phyloP scores from a whole-genome alignment of 228 moss, liverwort and hornwort genomes.

The Sphagnum fallax region DNA sequence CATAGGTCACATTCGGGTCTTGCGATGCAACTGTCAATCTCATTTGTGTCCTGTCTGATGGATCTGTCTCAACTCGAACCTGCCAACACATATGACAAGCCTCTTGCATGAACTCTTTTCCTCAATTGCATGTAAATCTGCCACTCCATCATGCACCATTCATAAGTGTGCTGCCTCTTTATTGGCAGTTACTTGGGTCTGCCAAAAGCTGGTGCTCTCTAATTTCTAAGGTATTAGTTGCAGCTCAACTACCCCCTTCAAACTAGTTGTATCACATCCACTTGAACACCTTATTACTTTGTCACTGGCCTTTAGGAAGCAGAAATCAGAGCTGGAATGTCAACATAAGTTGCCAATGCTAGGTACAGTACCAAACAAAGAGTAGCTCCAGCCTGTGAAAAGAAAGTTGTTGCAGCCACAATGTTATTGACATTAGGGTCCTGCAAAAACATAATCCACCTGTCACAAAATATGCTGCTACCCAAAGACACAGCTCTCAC shows the following conservation, averaged over 20 bases:
- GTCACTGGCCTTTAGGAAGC: no score
- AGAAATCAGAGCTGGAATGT: no score
- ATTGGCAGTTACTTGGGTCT: no score
- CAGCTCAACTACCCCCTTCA: no score
- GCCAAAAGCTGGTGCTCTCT: no score
- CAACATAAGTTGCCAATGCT: no score
- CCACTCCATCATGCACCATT: no score
- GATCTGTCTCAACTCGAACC: conserved; percentile 94
- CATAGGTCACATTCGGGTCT: conserved; percentile 75
- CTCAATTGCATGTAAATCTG: not conserved
- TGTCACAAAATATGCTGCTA: not conserved
- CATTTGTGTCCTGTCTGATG: conserved; percentile 90
- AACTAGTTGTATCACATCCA: no score
- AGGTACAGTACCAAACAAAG: conserved; percentile 62
- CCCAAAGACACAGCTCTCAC: not conserved
- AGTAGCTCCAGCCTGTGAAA: conserved; percentile 60
- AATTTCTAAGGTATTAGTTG: no score
- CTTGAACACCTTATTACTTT: no score
- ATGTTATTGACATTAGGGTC: conserved; percentile 92
- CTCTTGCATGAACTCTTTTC: not conserved
- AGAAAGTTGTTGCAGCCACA: conserved; percentile 91
- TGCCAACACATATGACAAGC: conserved; percentile 11
- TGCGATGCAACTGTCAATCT: conserved; percentile 83
- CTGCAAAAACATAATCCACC: conserved; percentile 24
- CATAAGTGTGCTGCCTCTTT: no score